Evolutionary conservation across 257 asterid genomes (phyloP).

Genomic region (Forsythia suspensa): DNA sequence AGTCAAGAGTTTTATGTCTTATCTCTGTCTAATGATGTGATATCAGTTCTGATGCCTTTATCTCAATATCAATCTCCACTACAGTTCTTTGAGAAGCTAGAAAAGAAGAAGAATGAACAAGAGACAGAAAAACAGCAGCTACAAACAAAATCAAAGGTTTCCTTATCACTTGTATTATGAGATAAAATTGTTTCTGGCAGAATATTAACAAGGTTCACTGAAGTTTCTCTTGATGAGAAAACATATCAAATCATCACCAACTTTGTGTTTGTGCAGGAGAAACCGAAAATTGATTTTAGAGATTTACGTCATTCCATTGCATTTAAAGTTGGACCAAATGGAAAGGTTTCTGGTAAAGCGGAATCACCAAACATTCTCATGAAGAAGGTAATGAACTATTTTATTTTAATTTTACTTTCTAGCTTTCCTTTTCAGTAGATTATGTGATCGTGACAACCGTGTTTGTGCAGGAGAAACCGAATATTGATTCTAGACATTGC

Average conservation of each 20-base stretch:
- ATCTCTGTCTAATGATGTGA: background rate
- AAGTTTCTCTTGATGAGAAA: constrained; percentile 8
- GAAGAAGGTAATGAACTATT: constrained; percentile 45
- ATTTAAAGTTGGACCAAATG: constrained; percentile 31
- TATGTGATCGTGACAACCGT: background rate
- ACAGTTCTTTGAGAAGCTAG: constrained; percentile 73
- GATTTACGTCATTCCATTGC: constrained; percentile 26
- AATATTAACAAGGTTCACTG: background rate
- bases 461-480: constrained; percentile 51
- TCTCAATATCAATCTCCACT: constrained; percentile 12
- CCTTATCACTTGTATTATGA: constrained; percentile 5
- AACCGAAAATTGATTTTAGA: constrained; percentile 34
- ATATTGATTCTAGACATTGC: constrained; percentile 31
- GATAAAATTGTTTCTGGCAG: background rate
- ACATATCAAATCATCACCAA: constrained; percentile 2
- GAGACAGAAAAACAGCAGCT: constrained; percentile 44
- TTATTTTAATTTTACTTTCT: background rate
- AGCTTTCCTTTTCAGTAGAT: background rate
- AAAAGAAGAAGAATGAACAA: constrained; percentile 48
- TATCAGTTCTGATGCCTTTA: constrained; percentile 22
- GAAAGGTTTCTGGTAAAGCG: constrained; percentile 31
- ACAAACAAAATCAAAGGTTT: constrained; percentile 59
- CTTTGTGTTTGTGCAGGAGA: constrained; percentile 44
- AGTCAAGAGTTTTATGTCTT: background rate
- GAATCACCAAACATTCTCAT: constrained; percentile 31